Evolutionary conservation across 768 basidiomycete genomes (phyloP), one percentile per base, ranked within the genome.

Genomic region (Leccinum truebloodii): DNA sequence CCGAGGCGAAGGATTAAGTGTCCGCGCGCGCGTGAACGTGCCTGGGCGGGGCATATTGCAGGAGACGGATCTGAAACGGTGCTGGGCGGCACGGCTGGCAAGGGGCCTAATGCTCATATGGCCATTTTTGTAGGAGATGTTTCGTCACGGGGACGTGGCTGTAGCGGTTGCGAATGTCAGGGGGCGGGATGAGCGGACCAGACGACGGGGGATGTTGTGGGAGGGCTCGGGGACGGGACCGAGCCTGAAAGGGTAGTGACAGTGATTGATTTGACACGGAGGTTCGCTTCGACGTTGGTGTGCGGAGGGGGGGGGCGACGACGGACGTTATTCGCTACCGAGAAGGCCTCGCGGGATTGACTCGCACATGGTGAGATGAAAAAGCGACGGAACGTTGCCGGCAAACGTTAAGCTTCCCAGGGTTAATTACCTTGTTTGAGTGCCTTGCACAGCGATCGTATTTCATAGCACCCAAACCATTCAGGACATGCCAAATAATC

Each of bases 261-360:
- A 18, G 35, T 57, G 52, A 59, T 55, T 48, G 51, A 59, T 63
- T 22, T 61, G 63, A 62, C 57, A 59, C 14, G 55, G 22, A 35
- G 34, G 44, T 13, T 58, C 57, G 65, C 70, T 70, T 71, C 70
- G 54, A 60, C 55, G 70, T 4, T 71, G 67, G 37, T 56, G 28
- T 55, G 37, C 28, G 56, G 54, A 58, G 18, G 35, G 54, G 32
- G 30, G 32, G 34, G 53, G 44, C 48, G 35, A 1, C 28, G 44
- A 6, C 60, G 73, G 71, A 59, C 66, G 68, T 60, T 73, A 63
- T 75, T 77, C 76, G 77, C 76, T 76, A 69, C 74, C 74, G 74
- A 74, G 53, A 68, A 67, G 64, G 66, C 57, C 66, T 73, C 73
- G 68, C 69, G 62, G 71, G 65, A 68, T 66, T 64, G 64, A 62